These are phyloP conservation scores for Saccharum spontaneum DNA, from an alignment of 176 grass and related monocot species.

Conservation along the genomic window DNA sequence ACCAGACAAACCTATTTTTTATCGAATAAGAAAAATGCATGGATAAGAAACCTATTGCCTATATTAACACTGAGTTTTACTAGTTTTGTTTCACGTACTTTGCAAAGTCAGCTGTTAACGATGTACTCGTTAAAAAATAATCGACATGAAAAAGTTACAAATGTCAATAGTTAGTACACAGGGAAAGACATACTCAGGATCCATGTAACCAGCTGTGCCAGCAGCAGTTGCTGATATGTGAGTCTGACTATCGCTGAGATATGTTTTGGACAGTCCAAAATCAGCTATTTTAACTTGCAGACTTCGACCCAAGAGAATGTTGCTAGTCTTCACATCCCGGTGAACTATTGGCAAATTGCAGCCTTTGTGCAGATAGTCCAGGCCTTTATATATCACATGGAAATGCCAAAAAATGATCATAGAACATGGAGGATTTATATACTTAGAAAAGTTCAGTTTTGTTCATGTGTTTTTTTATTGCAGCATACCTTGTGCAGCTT, in stretches of 20 bases:
- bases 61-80: neutral
- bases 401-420: neutral
- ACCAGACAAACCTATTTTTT: no score
- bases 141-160: neutral
- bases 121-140: neutral
- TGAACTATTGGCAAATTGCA: conserved; percentile 43
- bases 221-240: conserved; percentile 4
- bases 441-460: neutral
- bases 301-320: conserved; percentile 41
- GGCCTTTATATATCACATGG: conserved; percentile 25
- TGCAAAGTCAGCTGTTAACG: no score
- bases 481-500: conserved; percentile 33
- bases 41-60: neutral
- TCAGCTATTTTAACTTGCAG: conserved; percentile 47
- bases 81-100: neutral
- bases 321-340: conserved; percentile 51
- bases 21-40: no score
- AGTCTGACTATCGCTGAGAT: neutral
- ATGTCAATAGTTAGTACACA: no score
- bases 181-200: conserved; percentile 45
- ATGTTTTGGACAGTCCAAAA: conserved; percentile 45
- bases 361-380: conserved; percentile 56
- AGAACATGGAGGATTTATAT: neutral
- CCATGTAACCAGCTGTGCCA: conserved; percentile 43
- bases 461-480: neutral